phyloP scores from a whole-genome alignment of 352 stramenopile species.

The Thalassiosira hispida region DNA sequence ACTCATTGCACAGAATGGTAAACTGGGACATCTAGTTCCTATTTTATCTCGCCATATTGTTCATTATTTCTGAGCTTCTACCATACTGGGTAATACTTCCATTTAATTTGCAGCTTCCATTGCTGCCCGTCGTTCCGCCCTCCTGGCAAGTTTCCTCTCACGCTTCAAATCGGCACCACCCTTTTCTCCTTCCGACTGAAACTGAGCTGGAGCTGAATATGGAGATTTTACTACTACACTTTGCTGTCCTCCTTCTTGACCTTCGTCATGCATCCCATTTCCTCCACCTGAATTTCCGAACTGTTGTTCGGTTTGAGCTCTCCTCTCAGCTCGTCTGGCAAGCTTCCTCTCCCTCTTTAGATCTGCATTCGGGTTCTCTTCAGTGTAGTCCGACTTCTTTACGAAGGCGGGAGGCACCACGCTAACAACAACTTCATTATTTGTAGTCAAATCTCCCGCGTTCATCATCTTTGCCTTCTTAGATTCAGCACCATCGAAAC shows the following conservation, averaged over 20 bases:
- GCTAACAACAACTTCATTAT: too few relatives aligned
- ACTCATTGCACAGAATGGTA: too few relatives aligned
- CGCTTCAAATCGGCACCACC: conserved; percentile 14
- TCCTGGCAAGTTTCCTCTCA: conserved; percentile 75
- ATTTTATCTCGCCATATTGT: too few relatives aligned
- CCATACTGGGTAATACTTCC: too few relatives aligned
- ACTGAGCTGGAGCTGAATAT: not conserved
- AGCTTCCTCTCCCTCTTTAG: conserved; percentile 81
- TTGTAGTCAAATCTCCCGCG: not conserved
- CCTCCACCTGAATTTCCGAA: not conserved
- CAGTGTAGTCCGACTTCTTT: too few relatives aligned
- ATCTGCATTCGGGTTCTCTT: conserved; percentile 62
- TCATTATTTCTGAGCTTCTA: too few relatives aligned
- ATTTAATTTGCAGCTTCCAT: not conserved
- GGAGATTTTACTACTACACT: too few relatives aligned
- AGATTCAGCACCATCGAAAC: not conserved
- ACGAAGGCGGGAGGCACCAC: too few relatives aligned
- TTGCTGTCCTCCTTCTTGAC: not conserved
- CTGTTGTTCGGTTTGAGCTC: conserved; percentile 9
- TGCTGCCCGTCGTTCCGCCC: conserved; percentile 62
- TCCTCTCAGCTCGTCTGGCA: conserved; percentile 69
- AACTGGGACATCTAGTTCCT: too few relatives aligned
- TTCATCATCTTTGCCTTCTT: not conserved
- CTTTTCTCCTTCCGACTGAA: not conserved
- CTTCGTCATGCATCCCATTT: not conserved